Conservation (phyloP, 345 rosid species). For the Aurinia saxatilis region DNA sequence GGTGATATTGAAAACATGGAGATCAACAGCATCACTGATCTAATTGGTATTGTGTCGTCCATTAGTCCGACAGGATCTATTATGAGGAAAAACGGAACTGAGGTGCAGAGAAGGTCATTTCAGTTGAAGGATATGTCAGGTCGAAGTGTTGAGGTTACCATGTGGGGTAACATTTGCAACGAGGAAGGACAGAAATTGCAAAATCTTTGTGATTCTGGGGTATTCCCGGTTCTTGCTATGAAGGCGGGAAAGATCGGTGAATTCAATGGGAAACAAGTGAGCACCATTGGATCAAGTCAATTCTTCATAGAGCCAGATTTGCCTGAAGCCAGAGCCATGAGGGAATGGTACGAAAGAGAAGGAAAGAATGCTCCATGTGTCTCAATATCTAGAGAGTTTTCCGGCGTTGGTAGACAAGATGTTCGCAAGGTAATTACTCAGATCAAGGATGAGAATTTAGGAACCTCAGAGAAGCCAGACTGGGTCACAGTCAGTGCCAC, state of each 20-base stretch:
- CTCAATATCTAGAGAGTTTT: conserved; percentile 70
- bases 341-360: conserved; percentile 72
- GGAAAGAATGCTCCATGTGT: conserved; percentile 52
- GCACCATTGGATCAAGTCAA: conserved; percentile 71
- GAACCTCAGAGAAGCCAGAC: conserved; percentile 92
- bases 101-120: conserved; percentile 70
- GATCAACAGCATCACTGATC: conserved; percentile 48
- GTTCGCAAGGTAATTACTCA: conserved; percentile 59
- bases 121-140: conserved; percentile 82
- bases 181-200: conserved; percentile 75
- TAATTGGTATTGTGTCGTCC: conserved; percentile 63
- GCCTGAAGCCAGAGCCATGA: conserved; percentile 56
- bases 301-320: conserved; percentile 67
- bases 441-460: conserved; percentile 87
- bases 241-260: conserved; percentile 70
- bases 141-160: conserved; percentile 75
- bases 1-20: conserved; percentile 70
- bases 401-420: conserved; percentile 47
- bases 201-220: conserved; percentile 67
- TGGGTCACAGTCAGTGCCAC: conserved; percentile 74
- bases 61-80: conserved; percentile 52
- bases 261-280: conserved; percentile 77
- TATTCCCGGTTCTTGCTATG: conserved; percentile 67
- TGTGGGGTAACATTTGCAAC: conserved; percentile 79
- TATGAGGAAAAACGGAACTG: conserved; percentile 71